phyloP scores from a whole-genome alignment of 441 rosid species.

The Gossypium schwendimanii region DNA sequence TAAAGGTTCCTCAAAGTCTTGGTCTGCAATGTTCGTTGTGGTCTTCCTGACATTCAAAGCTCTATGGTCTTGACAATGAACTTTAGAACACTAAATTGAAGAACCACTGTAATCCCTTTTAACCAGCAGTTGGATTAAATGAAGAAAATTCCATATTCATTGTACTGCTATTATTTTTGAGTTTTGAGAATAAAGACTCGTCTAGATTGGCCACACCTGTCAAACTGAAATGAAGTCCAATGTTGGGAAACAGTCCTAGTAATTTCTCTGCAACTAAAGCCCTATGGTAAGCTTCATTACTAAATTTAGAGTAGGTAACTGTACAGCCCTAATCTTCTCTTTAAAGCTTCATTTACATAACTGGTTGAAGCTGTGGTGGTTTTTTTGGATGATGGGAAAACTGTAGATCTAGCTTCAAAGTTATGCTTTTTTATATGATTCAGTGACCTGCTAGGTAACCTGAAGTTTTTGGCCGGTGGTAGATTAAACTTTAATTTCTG shows the following conservation, averaged over 20 bases:
- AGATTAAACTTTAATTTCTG: neutral
- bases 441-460: neutral
- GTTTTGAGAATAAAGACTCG: neutral
- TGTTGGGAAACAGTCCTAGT: neutral
- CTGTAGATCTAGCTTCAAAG: neutral
- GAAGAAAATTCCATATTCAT: neutral
- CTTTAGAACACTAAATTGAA: neutral
- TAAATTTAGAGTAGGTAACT: neutral
- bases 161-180: neutral
- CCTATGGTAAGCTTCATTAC: neutral
- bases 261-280: neutral
- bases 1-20: neutral
- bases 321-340: neutral
- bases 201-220: neutral
- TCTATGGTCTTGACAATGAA: neutral
- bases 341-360: neutral
- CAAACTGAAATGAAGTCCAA: neutral
- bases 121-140: neutral
- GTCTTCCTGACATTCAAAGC: neutral
- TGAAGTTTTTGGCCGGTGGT: neutral
- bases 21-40: neutral
- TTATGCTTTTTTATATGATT: neutral
- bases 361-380: neutral
- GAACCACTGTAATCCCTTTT: neutral
- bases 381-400: neutral